phyloP scores from a whole-genome alignment of 805 yeast species.

The Cyberlindnera mississippiensis region DNA sequence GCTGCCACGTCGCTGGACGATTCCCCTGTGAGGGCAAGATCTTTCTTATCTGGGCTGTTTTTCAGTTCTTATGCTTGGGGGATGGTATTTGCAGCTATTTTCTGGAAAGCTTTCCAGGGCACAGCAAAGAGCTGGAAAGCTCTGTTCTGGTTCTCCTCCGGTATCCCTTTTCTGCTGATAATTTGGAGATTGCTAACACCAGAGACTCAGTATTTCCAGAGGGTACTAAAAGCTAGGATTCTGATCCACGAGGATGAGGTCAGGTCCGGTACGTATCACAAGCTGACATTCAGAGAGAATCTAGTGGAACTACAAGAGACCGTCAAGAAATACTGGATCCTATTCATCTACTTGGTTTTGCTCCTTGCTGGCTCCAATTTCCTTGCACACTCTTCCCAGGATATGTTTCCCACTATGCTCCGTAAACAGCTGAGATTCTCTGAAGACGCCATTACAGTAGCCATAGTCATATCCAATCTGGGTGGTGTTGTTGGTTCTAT shows the following conservation, averaged over 20 bases:
- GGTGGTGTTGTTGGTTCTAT: constrained; percentile 69
- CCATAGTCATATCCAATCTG: constrained; percentile 57
- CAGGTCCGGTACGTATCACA: constrained; percentile 24
- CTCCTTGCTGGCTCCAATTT: constrained; percentile 69
- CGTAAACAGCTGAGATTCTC: constrained; percentile 47
- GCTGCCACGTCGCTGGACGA: constrained; percentile 54
- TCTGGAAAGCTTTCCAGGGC: constrained; percentile 56
- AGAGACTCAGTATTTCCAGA: constrained; percentile 53
- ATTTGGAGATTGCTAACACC: constrained; percentile 54
- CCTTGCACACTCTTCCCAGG: constrained; percentile 72
- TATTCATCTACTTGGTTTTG: constrained; percentile 51
- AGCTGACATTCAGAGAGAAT: constrained; percentile 23
- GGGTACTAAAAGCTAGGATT: constrained; percentile 29
- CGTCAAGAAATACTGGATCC: constrained; percentile 54
- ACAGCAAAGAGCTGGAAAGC: constrained; percentile 61
- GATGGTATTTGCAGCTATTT: constrained; percentile 57
- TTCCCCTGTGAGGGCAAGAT: constrained; percentile 57
- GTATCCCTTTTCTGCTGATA: constrained; percentile 55
- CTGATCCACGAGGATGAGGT: constrained; percentile 27
- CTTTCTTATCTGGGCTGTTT: constrained; percentile 58
- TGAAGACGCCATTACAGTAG: constrained; percentile 49
- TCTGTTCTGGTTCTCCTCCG: constrained; percentile 69
- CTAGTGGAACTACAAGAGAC: constrained; percentile 31
- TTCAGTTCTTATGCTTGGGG: constrained; percentile 63
- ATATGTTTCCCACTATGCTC: constrained; percentile 63